These are phyloP conservation scores for Yarrowia sp. DNA, from an alignment of 805 yeast genomes.

Conservation along the genomic window DNA sequence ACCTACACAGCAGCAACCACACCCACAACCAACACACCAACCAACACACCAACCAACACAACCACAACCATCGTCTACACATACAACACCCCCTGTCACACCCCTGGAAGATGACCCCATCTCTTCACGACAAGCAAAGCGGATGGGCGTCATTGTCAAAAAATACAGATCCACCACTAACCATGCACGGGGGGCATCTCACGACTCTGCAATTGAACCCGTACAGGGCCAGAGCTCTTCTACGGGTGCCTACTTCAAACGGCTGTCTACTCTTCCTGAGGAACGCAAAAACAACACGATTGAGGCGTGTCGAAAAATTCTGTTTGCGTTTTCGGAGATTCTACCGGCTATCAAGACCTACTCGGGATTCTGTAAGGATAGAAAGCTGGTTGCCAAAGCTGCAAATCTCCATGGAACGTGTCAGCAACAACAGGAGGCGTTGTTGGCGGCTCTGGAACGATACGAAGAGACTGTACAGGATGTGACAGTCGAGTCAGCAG, in stretches of 20 bases:
- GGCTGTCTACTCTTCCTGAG: conserved; percentile 65
- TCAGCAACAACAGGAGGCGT: conserved; percentile 35
- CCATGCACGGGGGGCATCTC: conserved; percentile 20
- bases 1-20: background rate
- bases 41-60: background rate
- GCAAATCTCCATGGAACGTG: conserved; percentile 28
- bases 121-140: conserved; percentile 65
- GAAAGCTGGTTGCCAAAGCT: conserved; percentile 14
- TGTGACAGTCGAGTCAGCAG: conserved; percentile 3
- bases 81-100: conserved; percentile 28
- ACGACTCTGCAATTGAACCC: conserved; percentile 25
- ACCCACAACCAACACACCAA: conserved; percentile 2
- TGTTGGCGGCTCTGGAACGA: conserved; percentile 55
- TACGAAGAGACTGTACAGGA: conserved; percentile 21
- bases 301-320: conserved; percentile 57
- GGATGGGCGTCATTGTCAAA: conserved; percentile 71
- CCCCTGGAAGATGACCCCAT: conserved; percentile 17
- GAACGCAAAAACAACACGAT: conserved; percentile 35
- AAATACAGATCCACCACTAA: conserved; percentile 30
- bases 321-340: conserved; percentile 63
- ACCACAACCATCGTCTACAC: background rate
- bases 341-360: conserved; percentile 58
- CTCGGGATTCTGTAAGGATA: conserved; percentile 57
- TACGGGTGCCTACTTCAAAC: conserved; percentile 54
- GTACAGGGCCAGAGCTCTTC: conserved; percentile 7